phyloP scores from a whole-genome alignment of 495 filamentous ascomycete genomes.

The Penicillium silybi region DNA sequence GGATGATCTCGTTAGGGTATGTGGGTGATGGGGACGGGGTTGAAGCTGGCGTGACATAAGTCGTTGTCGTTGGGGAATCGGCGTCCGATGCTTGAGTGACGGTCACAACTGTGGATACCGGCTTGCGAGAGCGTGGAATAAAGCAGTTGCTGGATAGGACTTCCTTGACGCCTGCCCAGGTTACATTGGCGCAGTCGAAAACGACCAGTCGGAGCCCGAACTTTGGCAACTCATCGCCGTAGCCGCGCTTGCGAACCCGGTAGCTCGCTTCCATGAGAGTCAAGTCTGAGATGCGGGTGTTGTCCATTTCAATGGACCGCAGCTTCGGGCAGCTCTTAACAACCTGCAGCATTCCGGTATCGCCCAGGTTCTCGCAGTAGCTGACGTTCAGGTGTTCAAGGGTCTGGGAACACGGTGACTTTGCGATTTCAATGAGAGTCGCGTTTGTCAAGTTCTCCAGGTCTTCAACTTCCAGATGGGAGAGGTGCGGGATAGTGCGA shows the following conservation, averaged over 20 bases:
- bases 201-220: slow-evolving; percentile 73
- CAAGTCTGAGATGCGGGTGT: slow-evolving; percentile 84
- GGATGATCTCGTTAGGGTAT: slow-evolving; percentile 70
- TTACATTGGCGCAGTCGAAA: slow-evolving; percentile 86
- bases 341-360: slow-evolving; percentile 78
- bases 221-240: slow-evolving; percentile 46
- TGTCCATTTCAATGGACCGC: slow-evolving; percentile 79
- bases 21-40: slow-evolving; percentile 33
- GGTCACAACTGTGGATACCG: slow-evolving; percentile 21
- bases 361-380: slow-evolving; percentile 82
- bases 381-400: slow-evolving; percentile 83
- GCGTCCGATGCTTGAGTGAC: slow-evolving; percentile 25
- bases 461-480: slow-evolving; percentile 89
- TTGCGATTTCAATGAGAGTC: slow-evolving; percentile 67
- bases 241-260: slow-evolving; percentile 64
- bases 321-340: slow-evolving; percentile 70
- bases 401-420: slow-evolving; percentile 61
- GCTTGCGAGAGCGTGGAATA: slow-evolving; percentile 40
- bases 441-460: slow-evolving; percentile 71
- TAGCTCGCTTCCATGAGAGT: slow-evolving; percentile 82
- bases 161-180: slow-evolving; percentile 88
- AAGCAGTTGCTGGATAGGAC: slow-evolving; percentile 80
- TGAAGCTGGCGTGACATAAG: slow-evolving; percentile 29
- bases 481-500: slow-evolving; percentile 67
- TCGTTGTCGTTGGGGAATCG: slow-evolving; percentile 24